Percentiles rank a stretch among this genome's conserved stretches.
Evolutionary conservation across 139 green algal species (phyloP).

Genomic region (Coelastrella sp.): DNA sequence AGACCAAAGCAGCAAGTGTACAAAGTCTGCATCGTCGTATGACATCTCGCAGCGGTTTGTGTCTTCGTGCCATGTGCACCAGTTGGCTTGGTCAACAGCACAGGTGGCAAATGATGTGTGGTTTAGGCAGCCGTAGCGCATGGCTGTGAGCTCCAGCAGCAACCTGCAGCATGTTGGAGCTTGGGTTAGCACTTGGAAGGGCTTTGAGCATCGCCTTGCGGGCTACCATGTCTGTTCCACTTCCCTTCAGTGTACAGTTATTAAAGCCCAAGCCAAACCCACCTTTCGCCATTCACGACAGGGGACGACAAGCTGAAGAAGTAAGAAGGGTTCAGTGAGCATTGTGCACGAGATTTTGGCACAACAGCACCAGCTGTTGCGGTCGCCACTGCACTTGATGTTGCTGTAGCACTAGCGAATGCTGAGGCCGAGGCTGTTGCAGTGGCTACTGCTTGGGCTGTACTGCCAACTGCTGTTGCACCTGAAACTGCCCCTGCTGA

Average conservation of each 20-base stretch:
- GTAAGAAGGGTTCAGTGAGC: conserved; percentile 31
- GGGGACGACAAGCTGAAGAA: conserved; percentile 33
- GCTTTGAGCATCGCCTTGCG: no score
- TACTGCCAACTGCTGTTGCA: no score
- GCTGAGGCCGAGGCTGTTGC: no score
- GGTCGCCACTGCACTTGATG: no score
- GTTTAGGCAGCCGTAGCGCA: conserved; percentile 41
- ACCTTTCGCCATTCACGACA: not conserved
- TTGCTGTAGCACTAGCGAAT: no score
- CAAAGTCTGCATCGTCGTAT: conserved; percentile 34
- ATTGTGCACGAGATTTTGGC: not conserved
- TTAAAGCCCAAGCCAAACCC: not conserved
- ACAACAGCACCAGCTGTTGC: no score
- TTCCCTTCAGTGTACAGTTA: no score
- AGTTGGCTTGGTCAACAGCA: conserved; percentile 22
- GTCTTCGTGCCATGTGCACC: conserved; percentile 29
- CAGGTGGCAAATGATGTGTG: not conserved
- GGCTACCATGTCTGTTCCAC: no score
- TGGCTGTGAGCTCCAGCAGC: conserved; percentile 42
- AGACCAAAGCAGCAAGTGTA: conserved; percentile 26
- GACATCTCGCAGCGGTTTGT: not conserved
- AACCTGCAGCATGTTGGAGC: conserved; percentile 11
- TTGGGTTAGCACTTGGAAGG: no score
- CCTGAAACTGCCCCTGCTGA: no score
- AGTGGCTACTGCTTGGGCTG: no score